Evolutionary conservation across 2,329 filamentous ascomycete species (phyloP), one percentile per base, ranked within the genome.

Genomic region (Xylariaceae sp.): DNA sequence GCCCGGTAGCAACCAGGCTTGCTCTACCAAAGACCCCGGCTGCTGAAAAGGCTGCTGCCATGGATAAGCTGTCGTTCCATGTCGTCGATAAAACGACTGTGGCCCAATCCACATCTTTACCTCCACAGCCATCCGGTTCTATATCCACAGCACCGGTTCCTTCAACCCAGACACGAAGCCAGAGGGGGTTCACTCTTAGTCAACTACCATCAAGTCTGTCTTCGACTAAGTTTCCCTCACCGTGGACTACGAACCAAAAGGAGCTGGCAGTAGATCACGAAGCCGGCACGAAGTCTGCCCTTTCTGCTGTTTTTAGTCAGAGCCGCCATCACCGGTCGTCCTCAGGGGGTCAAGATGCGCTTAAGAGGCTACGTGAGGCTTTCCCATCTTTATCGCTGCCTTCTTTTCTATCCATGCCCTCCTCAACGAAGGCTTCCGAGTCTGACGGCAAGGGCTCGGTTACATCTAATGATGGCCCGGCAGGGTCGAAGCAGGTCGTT

Each of bases 311-410:
- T 2, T 76, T 83, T 52, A 70, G 71, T n/a, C 71, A 73, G 19
- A 71, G 68, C 6, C 73, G 79, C 49, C 73, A 75, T 44, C 70
- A 73, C 9, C 73, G 82, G 26, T 79, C 82, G 19, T 73, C 76
- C 12, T 85, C 82, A 1, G 75, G 75, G 2, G 78, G 82, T 11
- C 74, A 80, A 35, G 81, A 84, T 52, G 78, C 80, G 4, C 65
- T 85, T 30, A 83, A 76, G 65, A 79, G 74, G 59, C 66, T 85
- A 43, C 79, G 79, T 43, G 81, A 78, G 57, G 80, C 76, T 0
- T 65, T 85, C 6, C 80, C 81, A 1, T 83, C 80, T 4, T 71
- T 83, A 35, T 79, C 78, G 0, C 68, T 80, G 2, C 73, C 77
- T 0, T 76, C 68, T 0, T 74, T 75, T 51, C 73, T 75, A 50